Conservation (phyloP, 495 filamentous ascomycete species). For the Extremus antarcticus region DNA sequence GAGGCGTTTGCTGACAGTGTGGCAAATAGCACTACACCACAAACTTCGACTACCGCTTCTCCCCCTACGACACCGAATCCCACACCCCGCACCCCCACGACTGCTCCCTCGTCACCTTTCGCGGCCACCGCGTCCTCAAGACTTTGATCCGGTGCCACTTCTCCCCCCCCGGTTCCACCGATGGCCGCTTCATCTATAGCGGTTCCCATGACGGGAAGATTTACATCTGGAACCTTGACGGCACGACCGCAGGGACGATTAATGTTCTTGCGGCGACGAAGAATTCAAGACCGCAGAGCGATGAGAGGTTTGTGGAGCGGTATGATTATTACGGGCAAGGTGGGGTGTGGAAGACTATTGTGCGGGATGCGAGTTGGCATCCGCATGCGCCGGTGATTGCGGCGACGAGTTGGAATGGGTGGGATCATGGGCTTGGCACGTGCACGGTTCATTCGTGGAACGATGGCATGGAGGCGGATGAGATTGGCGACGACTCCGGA, state of each 20-base stretch:
- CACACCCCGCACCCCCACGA: constrained; percentile 75
- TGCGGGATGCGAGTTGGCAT: constrained; percentile 93
- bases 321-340: constrained; percentile 29
- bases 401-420: constrained; percentile 73
- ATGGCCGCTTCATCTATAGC: constrained; percentile 85
- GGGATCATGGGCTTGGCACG: constrained; percentile 56
- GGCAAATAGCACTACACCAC: constrained; percentile 45
- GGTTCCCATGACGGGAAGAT: constrained; percentile 82
- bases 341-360: constrained; percentile 61
- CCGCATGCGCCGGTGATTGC: constrained; percentile 80
- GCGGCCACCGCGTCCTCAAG: constrained; percentile 74
- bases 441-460: constrained; percentile 71
- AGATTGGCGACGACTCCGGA: constrained; percentile 37
- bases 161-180: constrained; percentile 76
- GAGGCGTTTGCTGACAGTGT: no score
- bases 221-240: constrained; percentile 89
- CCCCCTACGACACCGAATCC: constrained; percentile 53
- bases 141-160: constrained; percentile 95
- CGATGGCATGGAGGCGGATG: constrained; percentile 49
- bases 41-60: constrained; percentile 79
- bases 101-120: constrained; percentile 85
- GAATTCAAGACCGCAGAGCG: constrained; percentile 42
- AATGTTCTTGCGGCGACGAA: constrained; percentile 61
- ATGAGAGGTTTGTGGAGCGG: constrained; percentile 24
- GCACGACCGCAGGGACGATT: constrained; percentile 63